Conservation (phyloP, 1,139 yeast genomes). For the Geotrichum citri-aurantii region DNA sequence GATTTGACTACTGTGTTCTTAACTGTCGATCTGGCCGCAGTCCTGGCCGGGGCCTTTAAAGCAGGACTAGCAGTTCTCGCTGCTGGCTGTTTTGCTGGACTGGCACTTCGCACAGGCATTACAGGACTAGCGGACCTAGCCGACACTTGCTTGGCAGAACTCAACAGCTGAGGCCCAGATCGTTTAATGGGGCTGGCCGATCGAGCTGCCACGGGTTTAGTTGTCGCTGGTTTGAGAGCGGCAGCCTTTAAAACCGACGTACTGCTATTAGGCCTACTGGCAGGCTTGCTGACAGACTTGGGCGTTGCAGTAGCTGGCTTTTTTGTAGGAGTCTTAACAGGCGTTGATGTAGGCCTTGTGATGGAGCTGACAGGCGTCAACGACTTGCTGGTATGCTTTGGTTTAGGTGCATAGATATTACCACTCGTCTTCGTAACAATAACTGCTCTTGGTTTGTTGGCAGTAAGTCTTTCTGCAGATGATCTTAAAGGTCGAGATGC, state of each 20-base stretch:
- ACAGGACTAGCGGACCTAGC: not conserved
- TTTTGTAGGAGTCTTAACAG: not conserved
- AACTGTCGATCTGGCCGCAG: conserved; percentile 1
- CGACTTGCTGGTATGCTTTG: not conserved
- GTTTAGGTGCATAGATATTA: conserved; percentile 7
- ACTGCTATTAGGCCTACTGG: not conserved
- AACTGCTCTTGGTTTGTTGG: not conserved
- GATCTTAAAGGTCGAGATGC: not conserved
- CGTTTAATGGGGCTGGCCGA: not conserved
- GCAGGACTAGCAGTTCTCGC: not conserved
- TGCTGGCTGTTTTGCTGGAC: not conserved
- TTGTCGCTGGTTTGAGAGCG: not conserved
- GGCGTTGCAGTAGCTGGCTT: conserved; percentile 3
- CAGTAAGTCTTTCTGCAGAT: not conserved
- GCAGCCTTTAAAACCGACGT: not conserved
- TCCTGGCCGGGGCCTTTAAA: not conserved
- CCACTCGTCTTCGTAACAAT: not conserved
- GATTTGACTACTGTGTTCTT: not conserved
- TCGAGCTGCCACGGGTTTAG: not conserved
- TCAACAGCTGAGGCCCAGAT: no score
- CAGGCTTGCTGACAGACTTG: not conserved
- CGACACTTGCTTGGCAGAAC: not conserved
- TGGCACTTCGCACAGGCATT: not conserved
- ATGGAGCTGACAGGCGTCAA: not conserved
- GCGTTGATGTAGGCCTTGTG: conserved; percentile 2